Evolutionary conservation across 768 basidiomycete genomes (phyloP).

Genomic region (Suillus luteus): DNA sequence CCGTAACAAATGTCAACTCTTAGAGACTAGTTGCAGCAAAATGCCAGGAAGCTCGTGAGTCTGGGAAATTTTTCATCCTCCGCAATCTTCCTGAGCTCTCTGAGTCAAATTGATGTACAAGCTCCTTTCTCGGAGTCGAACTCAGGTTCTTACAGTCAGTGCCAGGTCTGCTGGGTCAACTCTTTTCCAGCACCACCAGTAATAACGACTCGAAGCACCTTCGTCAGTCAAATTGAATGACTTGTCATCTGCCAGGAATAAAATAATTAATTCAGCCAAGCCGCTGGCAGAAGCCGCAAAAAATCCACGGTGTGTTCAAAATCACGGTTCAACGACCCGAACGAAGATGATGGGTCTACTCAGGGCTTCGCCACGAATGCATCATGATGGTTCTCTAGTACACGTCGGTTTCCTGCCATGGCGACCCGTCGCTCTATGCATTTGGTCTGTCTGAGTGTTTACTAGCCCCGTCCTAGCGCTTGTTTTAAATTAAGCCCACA

Average conservation of each 20-base stretch:
- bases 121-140: not conserved
- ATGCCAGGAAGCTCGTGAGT: not conserved
- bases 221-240: not conserved
- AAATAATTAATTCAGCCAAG: not conserved
- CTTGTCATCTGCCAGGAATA: too few relatives aligned
- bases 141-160: not conserved
- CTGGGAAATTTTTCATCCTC: not conserved
- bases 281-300: not conserved
- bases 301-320: not conserved
- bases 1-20: not conserved
- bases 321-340: not conserved
- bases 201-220: too few relatives aligned
- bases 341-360: not conserved
- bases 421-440: not conserved
- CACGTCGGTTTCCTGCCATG: not conserved
- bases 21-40: not conserved
- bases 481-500: not conserved
- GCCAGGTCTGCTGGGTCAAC: not conserved
- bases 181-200: not conserved
- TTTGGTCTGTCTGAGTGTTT: not conserved
- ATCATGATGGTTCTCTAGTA: not conserved
- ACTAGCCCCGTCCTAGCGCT: not conserved
- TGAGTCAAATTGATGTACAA: not conserved
- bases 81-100: not conserved
- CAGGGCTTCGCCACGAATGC: not conserved